Conservation (phyloP, 2,329 filamentous ascomycete genomes). For the Aspergillus brasiliensis region DNA sequence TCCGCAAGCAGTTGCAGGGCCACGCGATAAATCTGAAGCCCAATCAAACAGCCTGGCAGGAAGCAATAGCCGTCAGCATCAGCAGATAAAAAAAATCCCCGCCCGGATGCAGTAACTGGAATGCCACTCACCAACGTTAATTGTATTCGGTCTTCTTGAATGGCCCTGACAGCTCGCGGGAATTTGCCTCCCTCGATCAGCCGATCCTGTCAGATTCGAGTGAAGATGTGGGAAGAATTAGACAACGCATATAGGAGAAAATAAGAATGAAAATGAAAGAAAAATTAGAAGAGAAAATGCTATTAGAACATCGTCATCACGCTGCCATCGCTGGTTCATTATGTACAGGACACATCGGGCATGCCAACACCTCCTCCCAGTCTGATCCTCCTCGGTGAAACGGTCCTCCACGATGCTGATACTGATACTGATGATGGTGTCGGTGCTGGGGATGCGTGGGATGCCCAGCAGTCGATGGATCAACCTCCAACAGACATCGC, state of each 20-base stretch:
- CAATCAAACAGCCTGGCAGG: background rate
- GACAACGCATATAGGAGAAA: conserved; percentile 1
- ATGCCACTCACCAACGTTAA: too few species aligned
- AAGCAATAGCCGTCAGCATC: background rate
- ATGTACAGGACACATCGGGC: conserved; percentile 43
- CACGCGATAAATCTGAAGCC: background rate
- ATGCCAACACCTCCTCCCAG: conserved; percentile 26
- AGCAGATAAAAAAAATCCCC: too few species aligned
- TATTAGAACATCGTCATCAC: conserved; percentile 7
- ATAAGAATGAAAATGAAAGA: conserved; percentile 18
- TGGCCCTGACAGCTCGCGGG: too few species aligned
- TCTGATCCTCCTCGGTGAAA: conserved; percentile 27
- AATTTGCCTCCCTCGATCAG: too few species aligned
- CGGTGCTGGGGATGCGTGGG: conserved; percentile 11
- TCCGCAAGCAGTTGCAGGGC: background rate
- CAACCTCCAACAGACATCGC: conserved; percentile 43
- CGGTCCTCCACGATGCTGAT: background rate
- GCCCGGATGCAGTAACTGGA: too few species aligned
- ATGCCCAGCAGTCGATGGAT: conserved; percentile 10
- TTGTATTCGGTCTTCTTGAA: too few species aligned
- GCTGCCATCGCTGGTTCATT: conserved; percentile 23
- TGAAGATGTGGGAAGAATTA: background rate
- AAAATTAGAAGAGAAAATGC: conserved; percentile 8
- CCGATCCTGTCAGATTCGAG: too few species aligned
- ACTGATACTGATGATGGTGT: background rate